These are phyloP conservation scores for Microdochium nivale DNA, from an alignment of 2,329 filamentous ascomycete species.

Conservation along the genomic window DNA sequence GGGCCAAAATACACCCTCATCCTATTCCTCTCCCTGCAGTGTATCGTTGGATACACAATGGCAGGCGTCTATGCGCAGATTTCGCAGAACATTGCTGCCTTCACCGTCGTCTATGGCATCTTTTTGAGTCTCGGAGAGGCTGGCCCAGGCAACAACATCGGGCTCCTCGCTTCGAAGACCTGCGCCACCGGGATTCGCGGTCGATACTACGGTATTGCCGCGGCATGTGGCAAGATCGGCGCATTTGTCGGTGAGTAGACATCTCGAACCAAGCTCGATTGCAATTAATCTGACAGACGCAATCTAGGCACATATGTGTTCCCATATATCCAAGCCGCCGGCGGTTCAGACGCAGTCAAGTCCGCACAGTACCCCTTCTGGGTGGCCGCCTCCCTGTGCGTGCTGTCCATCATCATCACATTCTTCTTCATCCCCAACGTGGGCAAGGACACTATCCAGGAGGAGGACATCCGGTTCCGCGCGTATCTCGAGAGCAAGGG, in stretches of 20 bases:
- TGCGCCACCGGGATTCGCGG: constrained; percentile 83
- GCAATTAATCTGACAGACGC: too few species aligned
- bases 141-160: constrained; percentile 87
- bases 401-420: constrained; percentile 61
- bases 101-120: constrained; percentile 71
- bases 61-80: constrained; percentile 67
- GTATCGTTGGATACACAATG: constrained; percentile 81
- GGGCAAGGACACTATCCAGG: constrained; percentile 74
- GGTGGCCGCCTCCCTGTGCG: constrained; percentile 67
- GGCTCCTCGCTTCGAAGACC: constrained; percentile 77
- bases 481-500: constrained; percentile 64
- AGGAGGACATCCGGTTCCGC: constrained; percentile 70
- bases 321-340: constrained; percentile 59
- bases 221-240: constrained; percentile 66
- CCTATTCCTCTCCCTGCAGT: constrained; percentile 63
- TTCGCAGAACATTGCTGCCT: constrained; percentile 62
- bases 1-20: constrained; percentile 70
- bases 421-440: constrained; percentile 67
- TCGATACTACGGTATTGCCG: constrained; percentile 61
- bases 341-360: constrained; percentile 40
- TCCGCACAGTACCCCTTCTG: constrained; percentile 83
- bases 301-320: constrained; percentile 65
- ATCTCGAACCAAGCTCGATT: too few species aligned
- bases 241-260: constrained; percentile 55
- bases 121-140: constrained; percentile 73